Evolutionary conservation across 2,329 filamentous ascomycete genomes (phyloP), one percentile per base, ranked within the genome.

Genomic region (Blumeria hordei): DNA sequence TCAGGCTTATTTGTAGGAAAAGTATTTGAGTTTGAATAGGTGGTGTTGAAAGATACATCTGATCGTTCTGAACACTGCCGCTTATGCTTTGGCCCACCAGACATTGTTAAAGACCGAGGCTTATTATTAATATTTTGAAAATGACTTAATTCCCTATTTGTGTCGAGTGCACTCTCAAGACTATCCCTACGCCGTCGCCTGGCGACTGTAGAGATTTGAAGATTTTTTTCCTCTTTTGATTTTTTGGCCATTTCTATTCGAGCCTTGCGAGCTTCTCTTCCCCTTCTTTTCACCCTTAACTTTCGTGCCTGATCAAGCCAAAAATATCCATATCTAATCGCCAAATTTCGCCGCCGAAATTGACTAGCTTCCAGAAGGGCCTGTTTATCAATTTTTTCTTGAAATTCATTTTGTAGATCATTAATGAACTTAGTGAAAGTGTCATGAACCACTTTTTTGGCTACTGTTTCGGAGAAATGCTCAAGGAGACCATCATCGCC

Each of bases 401-500:
- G 58, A 6, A 53, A 55, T 21, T 56, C 55, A 51, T 54, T 55
- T 18, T 54, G 45, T 53, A 62, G 57, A 56, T 65, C 62, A 21
- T 56, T 45, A 35, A 50, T 34, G 39, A 59, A 63, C 16, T 49
- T 52, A 6, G 54, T 49, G 8, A 60, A 54, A 12, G 60, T 58
- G 32, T 58, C 50, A 11, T 43, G 45, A 3, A 65, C 54, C 14
- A 64, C 55, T 7, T 56, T 54, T 21, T 61, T 59, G 14, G 64
- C 60, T 9, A 59, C 57, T 33, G 55, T 58, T 7, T 57, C 55
- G 16, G 55, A 63, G 50, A 66, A 66, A 36, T 67, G 62, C 18
- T 66, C 64, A 12, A 67, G 34, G n/a, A 67, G 55, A 10, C 65
- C 65, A 35, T 61, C 60, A 18, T 62, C 58, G 1, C 64, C 65